phyloP scores from a whole-genome alignment of 2,329 filamentous ascomycete genomes.

The Chaetomiaceae sp. region DNA sequence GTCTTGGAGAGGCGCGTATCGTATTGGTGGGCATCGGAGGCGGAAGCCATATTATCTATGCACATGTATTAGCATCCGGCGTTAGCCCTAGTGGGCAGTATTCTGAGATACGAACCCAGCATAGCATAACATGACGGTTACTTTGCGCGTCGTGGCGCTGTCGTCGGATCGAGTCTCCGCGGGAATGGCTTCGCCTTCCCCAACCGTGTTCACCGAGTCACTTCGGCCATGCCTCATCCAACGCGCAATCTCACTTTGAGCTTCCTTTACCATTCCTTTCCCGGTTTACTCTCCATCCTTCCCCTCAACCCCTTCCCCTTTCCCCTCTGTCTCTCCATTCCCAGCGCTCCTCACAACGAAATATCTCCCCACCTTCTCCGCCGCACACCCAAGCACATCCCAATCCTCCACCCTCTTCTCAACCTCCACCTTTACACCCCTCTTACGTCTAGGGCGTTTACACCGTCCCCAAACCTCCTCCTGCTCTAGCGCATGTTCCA shows the following conservation, averaged over 20 bases:
- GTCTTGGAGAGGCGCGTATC: conserved; percentile 4
- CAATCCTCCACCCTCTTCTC: conserved; percentile 57
- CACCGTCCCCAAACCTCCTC: conserved; percentile 60
- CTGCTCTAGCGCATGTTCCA: conserved; percentile 51
- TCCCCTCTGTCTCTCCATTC: not conserved
- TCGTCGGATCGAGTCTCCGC: not conserved
- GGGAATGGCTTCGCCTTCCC: too few species aligned
- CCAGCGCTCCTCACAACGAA: conserved; percentile 70
- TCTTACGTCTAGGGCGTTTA: conserved; percentile 39
- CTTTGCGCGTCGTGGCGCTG: not conserved
- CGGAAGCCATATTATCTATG: conserved; percentile 2
- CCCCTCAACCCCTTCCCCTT: not conserved
- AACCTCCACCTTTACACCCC: conserved; percentile 16
- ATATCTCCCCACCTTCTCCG: conserved; percentile 63
- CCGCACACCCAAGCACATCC: conserved; percentile 64
- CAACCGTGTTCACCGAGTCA: too few species aligned
- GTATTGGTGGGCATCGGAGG: not conserved
- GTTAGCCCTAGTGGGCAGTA: not conserved
- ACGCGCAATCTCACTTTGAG: too few species aligned
- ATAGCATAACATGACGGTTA: not conserved
- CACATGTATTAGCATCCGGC: conserved; percentile 7
- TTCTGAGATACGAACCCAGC: conserved; percentile 6
- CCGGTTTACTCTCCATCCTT: not conserved
- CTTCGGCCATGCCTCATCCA: not conserved
- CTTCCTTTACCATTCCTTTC: not conserved